A percentile compares a stretch with the other conserved stretches of the same genome.
Conservation (phyloP, 148 eudicot species). For the Camellia sinensis region DNA sequence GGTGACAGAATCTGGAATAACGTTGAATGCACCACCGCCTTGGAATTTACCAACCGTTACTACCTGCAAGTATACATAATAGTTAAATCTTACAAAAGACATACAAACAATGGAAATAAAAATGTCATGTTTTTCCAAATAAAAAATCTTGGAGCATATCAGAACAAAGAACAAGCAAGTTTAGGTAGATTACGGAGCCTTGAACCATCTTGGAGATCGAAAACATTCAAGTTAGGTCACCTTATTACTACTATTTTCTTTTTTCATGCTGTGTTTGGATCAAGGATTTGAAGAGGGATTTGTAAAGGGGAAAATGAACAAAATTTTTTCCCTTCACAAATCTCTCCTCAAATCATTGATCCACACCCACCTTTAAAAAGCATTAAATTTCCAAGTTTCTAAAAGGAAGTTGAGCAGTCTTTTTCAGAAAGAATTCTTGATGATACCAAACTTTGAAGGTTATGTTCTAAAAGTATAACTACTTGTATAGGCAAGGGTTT, state of each 20-base stretch:
- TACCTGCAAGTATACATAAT: constrained; percentile 46
- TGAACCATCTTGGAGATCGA: background rate
- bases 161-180: background rate
- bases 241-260: background rate
- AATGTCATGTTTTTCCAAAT: background rate
- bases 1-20: constrained; percentile 91
- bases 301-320: too few relatives aligned
- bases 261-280: background rate
- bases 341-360: too few relatives aligned
- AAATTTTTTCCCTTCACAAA: too few relatives aligned
- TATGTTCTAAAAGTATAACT: background rate
- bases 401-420: background rate
- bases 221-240: background rate
- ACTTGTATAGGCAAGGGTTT: background rate
- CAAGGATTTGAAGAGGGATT: too few relatives aligned
- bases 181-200: background rate
- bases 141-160: background rate
- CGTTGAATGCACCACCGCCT: constrained; percentile 97
- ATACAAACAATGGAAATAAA: background rate
- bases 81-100: background rate
- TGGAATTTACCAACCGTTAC: constrained; percentile 91
- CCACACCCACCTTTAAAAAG: too few relatives aligned
- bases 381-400: background rate
- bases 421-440: constrained; percentile 2
- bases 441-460: background rate